Evolutionary conservation across 208 protist genomes (phyloP), one percentile per base, ranked within the genome.

Genomic region (Phytomonas sp.): DNA sequence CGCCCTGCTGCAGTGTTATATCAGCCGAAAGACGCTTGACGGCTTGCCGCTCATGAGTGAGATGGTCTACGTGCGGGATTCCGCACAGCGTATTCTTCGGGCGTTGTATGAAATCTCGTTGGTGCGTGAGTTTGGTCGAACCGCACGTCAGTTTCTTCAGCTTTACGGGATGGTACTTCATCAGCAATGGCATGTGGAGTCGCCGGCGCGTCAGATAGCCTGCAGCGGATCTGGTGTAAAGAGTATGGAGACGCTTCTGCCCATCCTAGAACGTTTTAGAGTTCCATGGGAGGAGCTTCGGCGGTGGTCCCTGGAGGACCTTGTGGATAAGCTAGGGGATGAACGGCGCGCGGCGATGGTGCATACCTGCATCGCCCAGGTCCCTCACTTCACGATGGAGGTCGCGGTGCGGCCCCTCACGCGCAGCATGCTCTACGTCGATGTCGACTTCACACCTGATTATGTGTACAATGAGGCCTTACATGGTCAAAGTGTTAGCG

Each of bases 21-120:
- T 99, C 72, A 99, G 97, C 42, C 84, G 91, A 68, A 91, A 99
- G 62, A 81, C 76, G 30, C 78, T 99, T 1, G 94, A 98, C n/a
- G 98, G 98, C 7, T 97, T 99, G 80, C 96, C 98, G 8, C 86
- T 99, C 45, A 87, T 98, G 72, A 92, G 98, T 23, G 99, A 99
- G 87, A 98, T 99, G 84, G 95, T 98, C n/a, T 99, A 99, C 84
- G 91, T 99, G 63, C 98, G 98, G 45, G 98, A 99, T 78, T 97
- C 82, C 14, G 96, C 96, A 8, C 87, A 92, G 66, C 88, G 94
- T 66, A 94, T 98, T 32, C 72, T 95, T 71, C 82, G 96, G 8
- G 92, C 95, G 12, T 62, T 98, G 36, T 99, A 96, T 80, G 98
- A 99, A 73, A 98, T 99, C 56, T 84, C 87, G 33, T 68, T 99